phyloP scores from a whole-genome alignment of 2,329 filamentous ascomycete genomes.

The Pestalotiopsis sp. region DNA sequence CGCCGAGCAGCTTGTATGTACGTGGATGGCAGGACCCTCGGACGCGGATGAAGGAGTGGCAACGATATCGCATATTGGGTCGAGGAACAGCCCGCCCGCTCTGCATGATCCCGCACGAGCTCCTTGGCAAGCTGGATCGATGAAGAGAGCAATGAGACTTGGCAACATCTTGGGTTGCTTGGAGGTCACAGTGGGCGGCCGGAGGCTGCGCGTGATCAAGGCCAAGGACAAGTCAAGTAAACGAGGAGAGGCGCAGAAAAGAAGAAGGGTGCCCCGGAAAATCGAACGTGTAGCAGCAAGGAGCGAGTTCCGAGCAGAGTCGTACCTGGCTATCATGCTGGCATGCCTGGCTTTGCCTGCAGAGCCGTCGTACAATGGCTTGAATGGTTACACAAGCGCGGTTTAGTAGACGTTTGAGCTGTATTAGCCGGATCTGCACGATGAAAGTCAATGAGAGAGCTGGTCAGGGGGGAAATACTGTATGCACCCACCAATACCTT shows the following conservation, averaged over 20 bases:
- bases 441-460: background rate
- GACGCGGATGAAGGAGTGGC: background rate
- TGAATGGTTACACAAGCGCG: background rate
- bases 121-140: background rate
- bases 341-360: too few species aligned
- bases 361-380: background rate
- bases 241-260: background rate
- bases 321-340: background rate
- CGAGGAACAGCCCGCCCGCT: background rate
- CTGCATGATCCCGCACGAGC: background rate
- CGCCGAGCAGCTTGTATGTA: background rate
- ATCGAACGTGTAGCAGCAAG: background rate
- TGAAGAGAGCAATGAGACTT: background rate
- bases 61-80: background rate
- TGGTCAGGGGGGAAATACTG: background rate
- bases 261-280: background rate
- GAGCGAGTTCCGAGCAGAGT: background rate
- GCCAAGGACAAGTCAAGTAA: background rate
- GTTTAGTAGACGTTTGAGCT: background rate
- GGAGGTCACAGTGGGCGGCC: background rate
- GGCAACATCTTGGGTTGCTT: background rate
- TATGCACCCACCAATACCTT: background rate
- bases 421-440: background rate
- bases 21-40: background rate
- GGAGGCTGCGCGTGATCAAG: background rate